Conservation (phyloP, 2,329 filamentous ascomycete genomes). For the Aspergillus latus region DNA sequence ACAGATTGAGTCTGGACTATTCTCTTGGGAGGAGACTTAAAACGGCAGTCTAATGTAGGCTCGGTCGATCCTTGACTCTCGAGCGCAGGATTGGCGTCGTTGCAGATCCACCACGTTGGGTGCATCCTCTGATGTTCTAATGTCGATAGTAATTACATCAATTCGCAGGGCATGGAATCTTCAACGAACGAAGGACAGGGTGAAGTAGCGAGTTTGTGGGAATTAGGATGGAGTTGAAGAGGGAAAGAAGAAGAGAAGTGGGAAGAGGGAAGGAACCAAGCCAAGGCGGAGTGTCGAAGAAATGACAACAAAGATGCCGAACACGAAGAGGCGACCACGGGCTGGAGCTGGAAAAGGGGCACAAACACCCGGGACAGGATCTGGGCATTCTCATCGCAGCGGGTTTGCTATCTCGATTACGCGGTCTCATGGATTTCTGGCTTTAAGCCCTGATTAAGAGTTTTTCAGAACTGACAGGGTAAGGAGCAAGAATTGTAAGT, state of each 20-base stretch:
- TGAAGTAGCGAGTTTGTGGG: neutral
- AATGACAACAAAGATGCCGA: neutral
- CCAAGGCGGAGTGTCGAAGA: neutral
- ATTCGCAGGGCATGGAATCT: neutral
- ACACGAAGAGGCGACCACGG: neutral
- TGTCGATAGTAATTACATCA: neutral
- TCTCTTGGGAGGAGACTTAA: neutral
- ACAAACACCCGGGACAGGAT: neutral
- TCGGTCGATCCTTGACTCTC: slow-evolving; percentile 20
- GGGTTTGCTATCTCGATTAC: neutral
- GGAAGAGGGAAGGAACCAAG: neutral
- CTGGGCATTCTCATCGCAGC: no score
- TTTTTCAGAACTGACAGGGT: neutral
- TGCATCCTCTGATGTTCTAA: slow-evolving; percentile 16
- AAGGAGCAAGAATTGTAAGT: neutral
- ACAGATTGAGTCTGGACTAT: neutral
- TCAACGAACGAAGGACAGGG: neutral
- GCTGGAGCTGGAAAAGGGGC: neutral
- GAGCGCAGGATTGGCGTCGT: slow-evolving; percentile 11
- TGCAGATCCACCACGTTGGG: slow-evolving; percentile 16
- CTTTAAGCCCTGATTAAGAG: neutral
- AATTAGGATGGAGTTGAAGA: neutral
- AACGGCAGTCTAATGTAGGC: slow-evolving; percentile 20
- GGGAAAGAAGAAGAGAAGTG: slow-evolving; percentile 2
- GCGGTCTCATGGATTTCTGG: neutral